Evolutionary conservation across 176 grass and related monocot genomes (phyloP).

Genomic region (Oryza meridionalis): DNA sequence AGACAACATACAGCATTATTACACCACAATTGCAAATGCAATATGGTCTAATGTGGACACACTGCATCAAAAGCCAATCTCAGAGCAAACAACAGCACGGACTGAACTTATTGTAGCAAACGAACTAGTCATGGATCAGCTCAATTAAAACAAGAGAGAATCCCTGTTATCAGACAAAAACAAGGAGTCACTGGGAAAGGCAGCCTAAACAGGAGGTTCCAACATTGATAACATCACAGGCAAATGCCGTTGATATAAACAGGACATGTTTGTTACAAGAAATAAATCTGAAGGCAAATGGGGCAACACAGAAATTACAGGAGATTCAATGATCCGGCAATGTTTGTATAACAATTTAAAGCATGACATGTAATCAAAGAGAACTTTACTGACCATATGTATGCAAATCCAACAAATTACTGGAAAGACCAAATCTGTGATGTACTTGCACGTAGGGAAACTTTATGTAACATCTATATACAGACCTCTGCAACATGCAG

Average conservation of each 20-base stretch:
- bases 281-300: not conserved
- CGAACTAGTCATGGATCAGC: too few species aligned
- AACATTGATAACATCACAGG: not conserved
- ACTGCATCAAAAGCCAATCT: too few species aligned
- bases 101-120: too few species aligned
- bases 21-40: too few species aligned
- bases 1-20: too few species aligned
- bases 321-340: not conserved
- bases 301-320: not conserved
- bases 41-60: too few species aligned
- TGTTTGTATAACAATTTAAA: not conserved
- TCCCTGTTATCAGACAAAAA: too few species aligned
- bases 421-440: not conserved
- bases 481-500: slow-evolving; percentile 13
- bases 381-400: not conserved
- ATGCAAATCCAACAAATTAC: not conserved
- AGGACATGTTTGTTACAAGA: not conserved
- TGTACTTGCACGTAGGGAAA: not conserved
- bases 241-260: not conserved
- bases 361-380: not conserved
- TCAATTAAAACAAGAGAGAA: too few species aligned
- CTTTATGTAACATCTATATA: not conserved
- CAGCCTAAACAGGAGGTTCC: not conserved
- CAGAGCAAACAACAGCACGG: too few species aligned
- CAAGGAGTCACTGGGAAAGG: too few species aligned